Evolutionary conservation across 805 yeast species (phyloP).

Genomic region (Debaryomyces prosopidis): DNA sequence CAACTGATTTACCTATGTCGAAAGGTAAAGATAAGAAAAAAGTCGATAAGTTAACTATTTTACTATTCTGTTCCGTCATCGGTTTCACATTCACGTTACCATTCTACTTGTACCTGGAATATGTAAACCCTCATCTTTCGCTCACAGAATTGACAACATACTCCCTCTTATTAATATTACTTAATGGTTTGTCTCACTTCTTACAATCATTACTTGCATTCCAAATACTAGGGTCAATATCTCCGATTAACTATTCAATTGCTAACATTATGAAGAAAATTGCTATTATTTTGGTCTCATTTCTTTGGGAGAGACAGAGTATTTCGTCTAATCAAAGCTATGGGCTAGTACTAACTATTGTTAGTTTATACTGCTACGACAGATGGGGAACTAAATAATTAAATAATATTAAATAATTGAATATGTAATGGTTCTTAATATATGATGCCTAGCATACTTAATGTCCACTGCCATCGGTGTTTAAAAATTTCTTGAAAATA

Average conservation of each 20-base stretch:
- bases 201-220: slow-evolving; percentile 73
- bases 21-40: slow-evolving; percentile 31
- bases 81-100: slow-evolving; percentile 72
- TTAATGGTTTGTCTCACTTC: slow-evolving; percentile 74
- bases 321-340: slow-evolving; percentile 30
- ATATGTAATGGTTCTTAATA: neutral
- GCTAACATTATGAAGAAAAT: slow-evolving; percentile 78
- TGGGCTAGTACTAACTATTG: slow-evolving; percentile 38
- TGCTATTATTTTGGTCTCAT: slow-evolving; percentile 65
- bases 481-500: slow-evolving; percentile 50
- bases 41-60: slow-evolving; percentile 68
- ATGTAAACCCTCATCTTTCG: slow-evolving; percentile 29
- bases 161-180: slow-evolving; percentile 40
- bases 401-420: neutral
- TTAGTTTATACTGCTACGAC: slow-evolving; percentile 44
- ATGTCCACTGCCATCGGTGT: slow-evolving; percentile 42
- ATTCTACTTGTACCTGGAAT: slow-evolving; percentile 60
- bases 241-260: slow-evolving; percentile 78
- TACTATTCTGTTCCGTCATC: slow-evolving; percentile 68
- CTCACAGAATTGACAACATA: slow-evolving; percentile 30
- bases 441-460: slow-evolving; percentile 11
- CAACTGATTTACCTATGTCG: slow-evolving; percentile 18
- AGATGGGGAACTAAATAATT: slow-evolving; percentile 35
- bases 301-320: slow-evolving; percentile 51
- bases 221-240: slow-evolving; percentile 67